Percentiles rank a stretch among this genome's conserved stretches.
Conservation (phyloP, 768 basidiomycete genomes). For the Suillus fuscotomentosus region DNA sequence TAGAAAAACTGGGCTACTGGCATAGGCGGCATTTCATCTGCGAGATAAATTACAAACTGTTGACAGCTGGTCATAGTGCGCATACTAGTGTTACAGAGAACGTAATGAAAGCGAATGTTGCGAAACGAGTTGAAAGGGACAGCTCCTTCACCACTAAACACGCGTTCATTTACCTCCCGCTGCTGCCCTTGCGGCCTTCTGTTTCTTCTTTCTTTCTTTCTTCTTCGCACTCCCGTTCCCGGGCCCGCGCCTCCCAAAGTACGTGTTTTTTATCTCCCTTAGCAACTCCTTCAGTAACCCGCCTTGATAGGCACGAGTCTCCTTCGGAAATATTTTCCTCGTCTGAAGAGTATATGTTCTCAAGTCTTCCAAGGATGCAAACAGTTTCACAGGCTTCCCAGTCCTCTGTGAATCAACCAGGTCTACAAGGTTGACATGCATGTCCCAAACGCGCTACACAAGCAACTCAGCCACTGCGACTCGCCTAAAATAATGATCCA, state of each 20-base stretch:
- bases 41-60: not conserved
- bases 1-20: not conserved
- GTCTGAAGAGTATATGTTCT: slow-evolving; percentile 20
- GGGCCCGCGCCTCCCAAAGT: slow-evolving; percentile 15
- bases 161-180: not conserved
- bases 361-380: slow-evolving; percentile 20
- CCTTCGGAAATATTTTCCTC: slow-evolving; percentile 25
- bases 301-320: slow-evolving; percentile 22
- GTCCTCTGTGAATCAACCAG: slow-evolving; percentile 23
- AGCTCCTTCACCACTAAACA: not conserved
- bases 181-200: slow-evolving; percentile 8
- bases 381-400: slow-evolving; percentile 16
- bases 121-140: not conserved
- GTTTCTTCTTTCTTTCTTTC: slow-evolving; percentile 16
- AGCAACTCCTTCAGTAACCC: slow-evolving; percentile 30
- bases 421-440: slow-evolving; percentile 32
- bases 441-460: slow-evolving; percentile 12
- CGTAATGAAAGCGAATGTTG: not conserved
- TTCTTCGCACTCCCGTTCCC: slow-evolving; percentile 19
- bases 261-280: slow-evolving; percentile 15
- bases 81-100: not conserved
- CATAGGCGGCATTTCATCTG: not conserved
- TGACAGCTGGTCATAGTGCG: not conserved
- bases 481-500: not conserved
- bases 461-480: not conserved